phyloP scores from a whole-genome alignment of 306 rosid genomes.

The Vigna mungo region DNA sequence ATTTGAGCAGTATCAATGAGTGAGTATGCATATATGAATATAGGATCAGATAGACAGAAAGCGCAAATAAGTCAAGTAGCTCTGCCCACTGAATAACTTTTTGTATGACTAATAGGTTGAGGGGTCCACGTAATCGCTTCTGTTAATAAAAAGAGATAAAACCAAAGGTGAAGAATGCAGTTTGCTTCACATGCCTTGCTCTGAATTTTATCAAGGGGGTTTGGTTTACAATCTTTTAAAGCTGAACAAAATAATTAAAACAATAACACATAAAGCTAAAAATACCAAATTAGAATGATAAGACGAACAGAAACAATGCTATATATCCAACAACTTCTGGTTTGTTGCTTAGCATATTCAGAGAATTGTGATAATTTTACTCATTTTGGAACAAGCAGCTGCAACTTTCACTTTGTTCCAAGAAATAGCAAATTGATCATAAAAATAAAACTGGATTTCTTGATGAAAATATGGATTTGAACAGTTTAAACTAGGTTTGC shows the following conservation, averaged over 20 bases:
- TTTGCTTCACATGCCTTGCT: not conserved
- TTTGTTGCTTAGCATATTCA: conserved; percentile 1
- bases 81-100: conserved; percentile 24
- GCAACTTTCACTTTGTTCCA: conserved; percentile 26
- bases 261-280: conserved; percentile 7
- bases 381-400: conserved; percentile 11
- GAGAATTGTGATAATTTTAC: conserved; percentile 23
- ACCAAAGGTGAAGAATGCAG: not conserved
- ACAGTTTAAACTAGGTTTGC: not conserved
- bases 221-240: conserved; percentile 18
- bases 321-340: not conserved
- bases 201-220: not conserved
- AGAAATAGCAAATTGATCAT: conserved; percentile 24
- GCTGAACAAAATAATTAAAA: not conserved
- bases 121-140: conserved; percentile 17
- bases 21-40: conserved; percentile 24
- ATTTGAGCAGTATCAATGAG: conserved; percentile 18
- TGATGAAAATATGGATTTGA: not conserved
- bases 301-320: not conserved
- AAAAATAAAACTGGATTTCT: not conserved
- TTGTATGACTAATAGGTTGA: conserved; percentile 8
- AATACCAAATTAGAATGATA: not conserved
- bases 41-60: conserved; percentile 25
- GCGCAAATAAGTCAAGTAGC: conserved; percentile 20
- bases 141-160: not conserved